These are phyloP conservation scores for Colletotrichum sp. DNA, from an alignment of 2,329 filamentous ascomycete genomes.

Conservation along the genomic window DNA sequence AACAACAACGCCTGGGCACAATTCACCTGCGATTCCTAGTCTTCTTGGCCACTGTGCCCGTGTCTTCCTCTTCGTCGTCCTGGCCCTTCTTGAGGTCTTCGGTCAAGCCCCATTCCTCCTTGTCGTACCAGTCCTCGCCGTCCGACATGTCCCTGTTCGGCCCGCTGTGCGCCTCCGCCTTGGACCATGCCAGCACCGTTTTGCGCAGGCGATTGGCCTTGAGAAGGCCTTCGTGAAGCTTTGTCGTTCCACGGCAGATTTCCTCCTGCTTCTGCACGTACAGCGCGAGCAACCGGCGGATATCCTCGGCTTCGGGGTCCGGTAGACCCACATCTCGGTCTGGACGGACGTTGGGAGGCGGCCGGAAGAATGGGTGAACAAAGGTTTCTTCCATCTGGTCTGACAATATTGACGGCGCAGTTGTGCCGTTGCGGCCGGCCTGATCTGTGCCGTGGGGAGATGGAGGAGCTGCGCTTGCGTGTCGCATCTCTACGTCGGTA, in stretches of 20 bases:
- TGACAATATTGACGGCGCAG: conserved; percentile 12
- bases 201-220: conserved; percentile 75
- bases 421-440: not conserved
- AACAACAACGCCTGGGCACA: conserved; percentile 4
- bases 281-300: conserved; percentile 73
- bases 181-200: conserved; percentile 76
- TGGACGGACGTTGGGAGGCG: conserved; percentile 64
- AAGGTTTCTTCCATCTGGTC: conserved; percentile 49
- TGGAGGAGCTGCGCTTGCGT: not conserved
- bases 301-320: conserved; percentile 76
- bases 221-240: conserved; percentile 73
- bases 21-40: conserved; percentile 58
- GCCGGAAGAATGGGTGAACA: conserved; percentile 77
- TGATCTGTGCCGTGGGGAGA: not conserved
- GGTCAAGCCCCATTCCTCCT: conserved; percentile 76
- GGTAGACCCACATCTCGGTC: conserved; percentile 77
- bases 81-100: conserved; percentile 82
- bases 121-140: conserved; percentile 89
- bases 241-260: conserved; percentile 72
- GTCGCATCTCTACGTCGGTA: conserved; percentile 5
- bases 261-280: conserved; percentile 90
- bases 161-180: conserved; percentile 76
- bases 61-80: conserved; percentile 82
- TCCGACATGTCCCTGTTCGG: conserved; percentile 78
- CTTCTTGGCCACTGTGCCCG: conserved; percentile 61